Evolutionary conservation across 2,329 filamentous ascomycete genomes (phyloP), one percentile per base, ranked within the genome.

Genomic region (Cladosporium sphaerospermum): DNA sequence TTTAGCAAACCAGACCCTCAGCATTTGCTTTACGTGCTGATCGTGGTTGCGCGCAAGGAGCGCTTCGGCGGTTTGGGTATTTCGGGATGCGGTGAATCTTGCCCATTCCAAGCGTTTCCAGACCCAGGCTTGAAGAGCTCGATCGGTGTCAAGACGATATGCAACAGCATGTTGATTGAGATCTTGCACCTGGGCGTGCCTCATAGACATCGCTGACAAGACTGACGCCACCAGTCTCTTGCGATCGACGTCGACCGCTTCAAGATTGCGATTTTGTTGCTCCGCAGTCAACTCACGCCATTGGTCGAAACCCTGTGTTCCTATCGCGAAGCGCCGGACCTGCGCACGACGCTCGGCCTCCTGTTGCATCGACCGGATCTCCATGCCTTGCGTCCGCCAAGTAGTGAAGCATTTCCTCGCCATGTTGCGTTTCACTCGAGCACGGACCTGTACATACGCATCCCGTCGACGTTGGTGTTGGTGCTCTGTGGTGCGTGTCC

Each of bases 101-200:
- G 75, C 75, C 67, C 82, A 78, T 50, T 78, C 80, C n/a, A 83
- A 67, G 60, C 75, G 79, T 62, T 78, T 79, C 53, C 83, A 67
- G 19, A 71, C 72, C 11, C 67, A 68, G 9, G 71, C 70, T 11
- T 78, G 75, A 3, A 74, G 66, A 19, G 72, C 67, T 10, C 78
- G 72, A 4, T 75, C 67, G 40, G 73, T 75, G 54, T 77, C 70
- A 23, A 74, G 72, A 47, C 73, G 64, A 34, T 80, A 69, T 1
- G 69, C 64, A 3, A 69, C 55, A 10, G 80, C 80, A 61, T 75
- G 71, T 19, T 72, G 50, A 2, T 71, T 63, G 52, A 72, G 57
- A 0, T 58, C 58, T 7, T 19, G 36, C 6, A 62, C 13, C 4
- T 68, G 61, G 10, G 68, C 52, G 2, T 61, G 53, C 3, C 62